Base-by-base conservation (phyloP, 345 rosid species). In the Gynandropsis gynandra region DNA sequence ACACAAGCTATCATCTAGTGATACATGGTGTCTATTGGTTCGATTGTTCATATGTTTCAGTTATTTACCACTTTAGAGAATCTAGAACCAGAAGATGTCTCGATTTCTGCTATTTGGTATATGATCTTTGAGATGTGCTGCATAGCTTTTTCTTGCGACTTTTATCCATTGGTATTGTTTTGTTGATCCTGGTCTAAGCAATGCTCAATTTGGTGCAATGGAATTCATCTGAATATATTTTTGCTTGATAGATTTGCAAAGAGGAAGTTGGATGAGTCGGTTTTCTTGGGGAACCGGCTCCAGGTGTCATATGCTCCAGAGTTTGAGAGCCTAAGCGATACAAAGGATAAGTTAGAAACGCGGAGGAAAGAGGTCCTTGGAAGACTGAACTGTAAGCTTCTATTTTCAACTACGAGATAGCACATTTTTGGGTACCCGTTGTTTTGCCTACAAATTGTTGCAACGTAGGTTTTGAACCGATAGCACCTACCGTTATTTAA, bases 271-370 rank as follows among this genome's bases (percentile, higher is more conserved):
- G 98, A 92, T 42, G 93, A 81, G 70, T 79, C 63, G 60, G 76
- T 60, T 18, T 92, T 87, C 71, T 63, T 85, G 49, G 94, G 95
- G 56, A 81, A 85, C 48, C 69, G 65, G 40, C 68, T 92, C 51
- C 80, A 81, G 56, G 79, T 92, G 47, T 72, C 80, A 0, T 85
- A 85, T 78, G 96, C 95, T 62, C 75, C 93, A 18, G 78, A 82
- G 6, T 92, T 78, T 49, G 97, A 92, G 69, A 79, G 70, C 52
- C 57, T 82, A 3, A 38, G 50, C 31, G 98, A 87, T 66, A 81
- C 97, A 9, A 75, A 65, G 68, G 84, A 79, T 35, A 90, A 84
- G 82, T 58, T 90, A 69, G 96, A 90, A 61, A 72, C 76, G 10
- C 77, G 93, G 50, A 77, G 85, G 66, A 84, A 64, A 69, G 95